These are phyloP conservation scores for Cryphonectria naterciae DNA, from an alignment of 2,329 filamentous ascomycete genomes.

Conservation along the genomic window DNA sequence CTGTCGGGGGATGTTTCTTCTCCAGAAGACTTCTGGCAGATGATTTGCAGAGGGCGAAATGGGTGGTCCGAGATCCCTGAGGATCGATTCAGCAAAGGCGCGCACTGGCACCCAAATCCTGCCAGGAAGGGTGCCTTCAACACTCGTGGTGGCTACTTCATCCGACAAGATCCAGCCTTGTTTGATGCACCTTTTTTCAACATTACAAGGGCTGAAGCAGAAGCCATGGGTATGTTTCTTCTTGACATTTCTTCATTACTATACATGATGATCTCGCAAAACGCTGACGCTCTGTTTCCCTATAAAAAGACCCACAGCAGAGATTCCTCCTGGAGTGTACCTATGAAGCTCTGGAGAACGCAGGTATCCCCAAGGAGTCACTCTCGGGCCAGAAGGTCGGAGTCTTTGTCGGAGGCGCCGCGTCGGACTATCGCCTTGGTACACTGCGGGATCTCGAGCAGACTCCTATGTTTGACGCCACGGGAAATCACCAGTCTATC, in stretches of 20 bases:
- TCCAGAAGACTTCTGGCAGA: constrained; percentile 39
- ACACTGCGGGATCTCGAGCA: constrained; percentile 30
- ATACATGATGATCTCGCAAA: neutral
- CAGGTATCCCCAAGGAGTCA: constrained; percentile 37
- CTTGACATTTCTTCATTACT: neutral
- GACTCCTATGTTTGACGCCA: constrained; percentile 30
- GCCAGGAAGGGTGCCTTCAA: constrained; percentile 41
- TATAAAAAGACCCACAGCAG: constrained; percentile 36
- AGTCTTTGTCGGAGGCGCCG: constrained; percentile 38
- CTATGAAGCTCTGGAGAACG: constrained; percentile 42
- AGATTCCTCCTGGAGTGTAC: constrained; percentile 40
- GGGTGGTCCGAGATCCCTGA: constrained; percentile 39
- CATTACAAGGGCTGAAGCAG: constrained; percentile 42
- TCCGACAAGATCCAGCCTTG: constrained; percentile 36
- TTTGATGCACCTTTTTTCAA: constrained; percentile 43
- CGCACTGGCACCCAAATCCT: constrained; percentile 41
- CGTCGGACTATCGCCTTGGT: constrained; percentile 31
- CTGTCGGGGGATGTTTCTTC: constrained; percentile 33
- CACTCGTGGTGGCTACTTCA: constrained; percentile 39
- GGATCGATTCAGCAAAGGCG: constrained; percentile 39
- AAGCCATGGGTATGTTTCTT: constrained; percentile 38
- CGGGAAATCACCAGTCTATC: constrained; percentile 30
- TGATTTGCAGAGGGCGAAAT: constrained; percentile 37
- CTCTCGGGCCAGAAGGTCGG: constrained; percentile 38
- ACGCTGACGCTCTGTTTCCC: neutral